Evolutionary conservation across 2,329 filamentous ascomycete genomes (phyloP).

Genomic region (Lomentospora prolificans): DNA sequence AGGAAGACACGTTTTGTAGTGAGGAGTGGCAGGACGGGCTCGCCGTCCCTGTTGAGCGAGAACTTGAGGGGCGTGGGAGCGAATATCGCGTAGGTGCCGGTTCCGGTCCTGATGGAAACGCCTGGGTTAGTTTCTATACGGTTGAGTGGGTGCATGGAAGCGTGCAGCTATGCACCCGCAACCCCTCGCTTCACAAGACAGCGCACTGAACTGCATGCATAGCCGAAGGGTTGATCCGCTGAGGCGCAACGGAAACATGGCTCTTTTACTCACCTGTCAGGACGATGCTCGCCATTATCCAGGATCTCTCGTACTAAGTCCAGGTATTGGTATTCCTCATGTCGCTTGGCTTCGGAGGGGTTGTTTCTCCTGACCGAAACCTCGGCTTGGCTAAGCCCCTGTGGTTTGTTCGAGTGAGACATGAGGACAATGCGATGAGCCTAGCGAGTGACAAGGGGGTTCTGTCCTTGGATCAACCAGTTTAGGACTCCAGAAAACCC

Average conservation of each 20-base stretch:
- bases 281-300: constrained; percentile 71
- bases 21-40: constrained; percentile 74
- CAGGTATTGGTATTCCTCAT: constrained; percentile 93
- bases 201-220: not conserved
- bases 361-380: not conserved
- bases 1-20: constrained; percentile 97
- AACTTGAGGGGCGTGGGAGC: constrained; percentile 83
- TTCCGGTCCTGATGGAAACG: constrained; percentile 62
- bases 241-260: not conserved
- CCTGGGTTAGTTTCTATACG: not conserved
- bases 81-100: constrained; percentile 83
- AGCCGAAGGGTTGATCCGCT: constrained; percentile 5
- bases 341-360: constrained; percentile 20
- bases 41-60: constrained; percentile 54
- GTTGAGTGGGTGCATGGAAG: not conserved
- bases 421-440: not conserved
- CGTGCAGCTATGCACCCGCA: not conserved
- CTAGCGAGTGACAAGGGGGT: not conserved
- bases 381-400: not conserved
- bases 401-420: constrained; percentile 3
- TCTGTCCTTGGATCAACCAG: not conserved
- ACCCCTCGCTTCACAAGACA: not conserved
- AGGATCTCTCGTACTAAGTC: constrained; percentile 81
- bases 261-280: constrained; percentile 54
- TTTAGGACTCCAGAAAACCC: not conserved